These are phyloP conservation scores for Pseudevernia furfuracea DNA, from an alignment of 495 filamentous ascomycete species.

Conservation along the genomic window DNA sequence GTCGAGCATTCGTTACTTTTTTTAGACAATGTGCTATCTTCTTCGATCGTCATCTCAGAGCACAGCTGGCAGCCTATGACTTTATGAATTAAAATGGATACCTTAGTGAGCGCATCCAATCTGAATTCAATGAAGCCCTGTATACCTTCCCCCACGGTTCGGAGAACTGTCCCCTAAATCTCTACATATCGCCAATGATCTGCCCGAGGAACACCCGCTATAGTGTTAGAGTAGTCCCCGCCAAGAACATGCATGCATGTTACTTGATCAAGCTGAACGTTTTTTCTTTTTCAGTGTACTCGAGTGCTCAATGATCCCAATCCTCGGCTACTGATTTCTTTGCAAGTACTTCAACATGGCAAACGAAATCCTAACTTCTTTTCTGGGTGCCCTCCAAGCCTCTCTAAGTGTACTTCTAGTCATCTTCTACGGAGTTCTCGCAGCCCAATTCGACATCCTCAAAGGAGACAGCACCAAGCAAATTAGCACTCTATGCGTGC, in stretches of 20 bases:
- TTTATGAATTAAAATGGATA: background rate
- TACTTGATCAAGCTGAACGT: background rate
- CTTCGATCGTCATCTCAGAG: background rate
- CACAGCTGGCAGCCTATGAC: background rate
- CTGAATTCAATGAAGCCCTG: background rate
- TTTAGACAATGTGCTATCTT: background rate
- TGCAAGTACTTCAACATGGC: constrained; percentile 10
- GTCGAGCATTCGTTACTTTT: background rate
- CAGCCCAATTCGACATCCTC: constrained; percentile 52
- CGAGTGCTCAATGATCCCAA: background rate
- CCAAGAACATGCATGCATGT: background rate
- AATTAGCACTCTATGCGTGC: constrained; percentile 58
- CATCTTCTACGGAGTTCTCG: constrained; percentile 55
- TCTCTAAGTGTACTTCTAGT: constrained; percentile 62
- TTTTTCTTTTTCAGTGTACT: background rate
- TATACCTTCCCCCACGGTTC: background rate
- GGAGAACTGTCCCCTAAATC: background rate
- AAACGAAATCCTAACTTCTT: constrained; percentile 34
- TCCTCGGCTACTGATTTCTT: background rate
- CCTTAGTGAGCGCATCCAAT: background rate
- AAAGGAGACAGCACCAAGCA: constrained; percentile 48
- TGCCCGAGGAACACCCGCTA: background rate
- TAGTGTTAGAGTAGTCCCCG: too few relatives aligned
- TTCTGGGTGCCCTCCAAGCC: constrained; percentile 64
- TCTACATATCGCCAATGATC: background rate